These are phyloP conservation scores for Lizonia empirigonia DNA, from an alignment of 2,329 filamentous ascomycete genomes.

Conservation along the genomic window DNA sequence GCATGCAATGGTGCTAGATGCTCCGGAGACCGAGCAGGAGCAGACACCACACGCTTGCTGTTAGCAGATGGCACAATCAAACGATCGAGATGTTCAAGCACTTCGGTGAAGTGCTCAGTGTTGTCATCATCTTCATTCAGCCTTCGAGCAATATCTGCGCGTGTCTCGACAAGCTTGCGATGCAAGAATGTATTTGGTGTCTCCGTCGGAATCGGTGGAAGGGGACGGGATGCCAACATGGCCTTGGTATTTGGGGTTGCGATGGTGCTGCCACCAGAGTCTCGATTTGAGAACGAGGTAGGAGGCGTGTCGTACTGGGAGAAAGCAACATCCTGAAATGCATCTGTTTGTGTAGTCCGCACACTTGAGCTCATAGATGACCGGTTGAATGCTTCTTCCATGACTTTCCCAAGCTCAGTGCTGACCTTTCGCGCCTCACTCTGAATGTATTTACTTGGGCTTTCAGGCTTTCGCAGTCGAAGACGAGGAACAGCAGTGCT, in stretches of 20 bases:
- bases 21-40: slow-evolving; percentile 45
- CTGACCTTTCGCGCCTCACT: slow-evolving; percentile 86
- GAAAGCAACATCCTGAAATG: slow-evolving; percentile 37
- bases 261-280: slow-evolving; percentile 40
- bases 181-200: slow-evolving; percentile 60
- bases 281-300: slow-evolving; percentile 54
- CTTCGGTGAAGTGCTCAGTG: slow-evolving; percentile 61
- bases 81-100: slow-evolving; percentile 65
- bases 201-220: slow-evolving; percentile 53
- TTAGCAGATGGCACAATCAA: slow-evolving; percentile 56
- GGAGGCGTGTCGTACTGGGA: slow-evolving; percentile 59
- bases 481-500: slow-evolving; percentile 34
- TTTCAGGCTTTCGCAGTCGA: slow-evolving; percentile 49
- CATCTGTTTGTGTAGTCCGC: slow-evolving; percentile 46
- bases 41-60: slow-evolving; percentile 54
- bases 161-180: slow-evolving; percentile 63
- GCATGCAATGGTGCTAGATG: slow-evolving; percentile 51
- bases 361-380: slow-evolving; percentile 61
- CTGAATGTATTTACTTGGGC: slow-evolving; percentile 62
- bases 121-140: slow-evolving; percentile 53
- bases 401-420: slow-evolving; percentile 83
- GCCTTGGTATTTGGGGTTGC: slow-evolving; percentile 35
- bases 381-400: slow-evolving; percentile 89
- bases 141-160: slow-evolving; percentile 61
- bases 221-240: slow-evolving; percentile 49